Conservation (phyloP, 768 basidiomycete genomes). For the Kwoniella sp. region DNA sequence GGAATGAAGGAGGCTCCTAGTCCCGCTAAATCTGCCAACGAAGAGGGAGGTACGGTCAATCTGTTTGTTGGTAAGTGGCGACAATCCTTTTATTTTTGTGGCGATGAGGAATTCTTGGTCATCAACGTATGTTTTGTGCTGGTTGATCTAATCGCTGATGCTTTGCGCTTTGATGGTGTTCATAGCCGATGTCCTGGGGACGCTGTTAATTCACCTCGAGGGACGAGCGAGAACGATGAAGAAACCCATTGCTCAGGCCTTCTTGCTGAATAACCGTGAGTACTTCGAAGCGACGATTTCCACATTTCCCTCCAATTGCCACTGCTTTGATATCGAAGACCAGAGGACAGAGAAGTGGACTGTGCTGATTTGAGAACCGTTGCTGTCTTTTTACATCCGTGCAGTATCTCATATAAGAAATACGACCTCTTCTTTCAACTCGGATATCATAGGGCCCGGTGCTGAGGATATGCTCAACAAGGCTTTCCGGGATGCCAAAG, state of each 20-base stretch:
- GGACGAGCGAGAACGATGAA: constrained; percentile 37
- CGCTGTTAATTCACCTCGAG: constrained; percentile 41
- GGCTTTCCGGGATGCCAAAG: constrained; percentile 49
- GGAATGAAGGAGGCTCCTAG: constrained; percentile 46
- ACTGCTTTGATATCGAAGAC: too few species aligned
- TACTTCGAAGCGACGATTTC: not conserved
- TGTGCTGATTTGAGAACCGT: not conserved
- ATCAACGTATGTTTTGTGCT: too few species aligned
- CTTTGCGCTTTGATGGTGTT: too few species aligned
- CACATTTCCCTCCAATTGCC: too few species aligned
- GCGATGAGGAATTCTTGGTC: too few species aligned
- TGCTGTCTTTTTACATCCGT: too few species aligned
- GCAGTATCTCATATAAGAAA: constrained; percentile 54
- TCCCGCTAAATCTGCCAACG: constrained; percentile 28
- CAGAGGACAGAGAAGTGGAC: too few species aligned
- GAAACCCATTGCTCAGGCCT: constrained; percentile 41
- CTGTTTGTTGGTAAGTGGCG: constrained; percentile 45
- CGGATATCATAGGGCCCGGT: constrained; percentile 49
- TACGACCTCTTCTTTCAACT: constrained; percentile 43
- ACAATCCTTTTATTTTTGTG: too few species aligned
- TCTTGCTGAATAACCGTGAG: constrained; percentile 53
- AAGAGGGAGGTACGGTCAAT: constrained; percentile 50
- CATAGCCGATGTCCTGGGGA: constrained; percentile 50
- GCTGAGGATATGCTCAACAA: constrained; percentile 53
- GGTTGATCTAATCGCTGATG: constrained; percentile 34